Conservation (phyloP, 176 grass and related monocot species). For the Ensete glaucum region DNA sequence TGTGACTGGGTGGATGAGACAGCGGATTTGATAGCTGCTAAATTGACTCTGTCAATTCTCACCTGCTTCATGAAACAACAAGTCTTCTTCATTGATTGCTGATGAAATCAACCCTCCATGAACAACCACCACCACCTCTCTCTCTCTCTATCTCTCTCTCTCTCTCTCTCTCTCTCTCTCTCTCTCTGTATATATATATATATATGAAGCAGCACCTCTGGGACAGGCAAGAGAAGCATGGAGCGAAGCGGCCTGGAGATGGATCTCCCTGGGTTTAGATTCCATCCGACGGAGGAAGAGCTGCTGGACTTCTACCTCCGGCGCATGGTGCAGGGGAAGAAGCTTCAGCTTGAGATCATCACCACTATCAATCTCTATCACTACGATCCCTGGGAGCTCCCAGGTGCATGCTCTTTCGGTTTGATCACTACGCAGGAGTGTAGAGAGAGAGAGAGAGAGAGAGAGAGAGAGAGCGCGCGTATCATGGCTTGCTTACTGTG, state of each 20-base stretch:
- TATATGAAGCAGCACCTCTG: too few species aligned
- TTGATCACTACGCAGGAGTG: background rate
- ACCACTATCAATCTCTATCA: slow-evolving; percentile 68
- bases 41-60: too few species aligned
- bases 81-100: too few species aligned
- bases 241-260: background rate
- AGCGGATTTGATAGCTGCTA: too few species aligned
- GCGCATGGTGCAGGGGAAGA: slow-evolving; percentile 36
- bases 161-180: too few species aligned
- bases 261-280: slow-evolving; percentile 56
- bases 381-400: slow-evolving; percentile 79
- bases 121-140: too few species aligned
- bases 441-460: background rate
- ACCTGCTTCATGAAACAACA: too few species aligned
- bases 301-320: slow-evolving; percentile 82
- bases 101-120: too few species aligned
- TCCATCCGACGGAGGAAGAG: slow-evolving; percentile 81
- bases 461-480: background rate
- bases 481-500: background rate
- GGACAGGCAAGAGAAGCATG: background rate
- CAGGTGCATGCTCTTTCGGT: background rate
- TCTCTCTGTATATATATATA: too few species aligned
- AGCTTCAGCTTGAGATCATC: slow-evolving; percentile 78
- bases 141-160: too few species aligned
- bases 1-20: too few species aligned